Conservation (phyloP, 306 rosid genomes). For the Lathyrus aphaca region DNA sequence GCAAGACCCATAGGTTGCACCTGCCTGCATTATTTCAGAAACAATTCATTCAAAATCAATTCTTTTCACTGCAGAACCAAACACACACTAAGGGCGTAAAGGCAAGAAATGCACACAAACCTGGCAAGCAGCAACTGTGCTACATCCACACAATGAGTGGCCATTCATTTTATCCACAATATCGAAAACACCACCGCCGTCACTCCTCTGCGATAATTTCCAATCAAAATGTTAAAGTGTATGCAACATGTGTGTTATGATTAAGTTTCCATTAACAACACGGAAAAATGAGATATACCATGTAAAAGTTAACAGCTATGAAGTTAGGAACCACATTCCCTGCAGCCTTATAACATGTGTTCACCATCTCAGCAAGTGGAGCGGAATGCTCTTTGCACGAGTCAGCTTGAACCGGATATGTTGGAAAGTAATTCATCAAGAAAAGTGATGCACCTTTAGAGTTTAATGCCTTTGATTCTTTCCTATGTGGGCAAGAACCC, state of each 20-base stretch:
- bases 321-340: conserved; percentile 83
- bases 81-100: conserved; percentile 22
- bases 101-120: conserved; percentile 55
- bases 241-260: conserved; percentile 22
- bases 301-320: conserved; percentile 91
- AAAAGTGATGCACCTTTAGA: conserved; percentile 76
- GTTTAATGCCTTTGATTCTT: conserved; percentile 80
- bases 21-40: conserved; percentile 65
- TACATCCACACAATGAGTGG: conserved; percentile 80
- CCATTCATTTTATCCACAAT: conserved; percentile 89
- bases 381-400: conserved; percentile 97
- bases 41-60: too few relatives aligned
- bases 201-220: conserved; percentile 81
- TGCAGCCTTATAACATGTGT: conserved; percentile 88
- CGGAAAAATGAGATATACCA: conserved; percentile 58
- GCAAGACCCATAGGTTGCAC: conserved; percentile 81
- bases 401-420: conserved; percentile 89
- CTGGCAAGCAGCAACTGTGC: conserved; percentile 87
- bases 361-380: conserved; percentile 81
- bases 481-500: conserved; percentile 84
- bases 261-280: conserved; percentile 17
- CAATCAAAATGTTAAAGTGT: conserved; percentile 41
- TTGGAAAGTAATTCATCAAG: conserved; percentile 86
- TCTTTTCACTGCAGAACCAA: too few relatives aligned
- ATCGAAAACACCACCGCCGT: conserved; percentile 96